Base-by-base conservation (phyloP, 805 yeast genomes). In the Cyberlindnera misumaiensis region DNA sequence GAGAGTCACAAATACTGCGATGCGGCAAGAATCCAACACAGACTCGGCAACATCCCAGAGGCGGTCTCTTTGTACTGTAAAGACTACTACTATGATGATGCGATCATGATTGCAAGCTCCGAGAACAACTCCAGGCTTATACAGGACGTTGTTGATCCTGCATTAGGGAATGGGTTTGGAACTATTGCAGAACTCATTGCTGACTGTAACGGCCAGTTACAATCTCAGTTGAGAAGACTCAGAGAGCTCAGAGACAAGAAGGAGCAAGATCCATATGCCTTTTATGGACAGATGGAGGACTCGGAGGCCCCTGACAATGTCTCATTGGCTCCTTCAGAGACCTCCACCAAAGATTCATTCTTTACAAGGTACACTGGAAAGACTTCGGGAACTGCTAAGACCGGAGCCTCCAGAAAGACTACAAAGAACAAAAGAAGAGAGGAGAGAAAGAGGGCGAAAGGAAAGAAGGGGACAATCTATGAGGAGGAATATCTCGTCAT, bases 331-430 rank as follows among this genome's bases (percentile, higher is more conserved):
- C 93, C 95, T 1, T 83, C 96, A 0, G 97, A 88, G 58, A 80
- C 95, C 0, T 86, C 97, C 0, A 85, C 95, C 0, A 83, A 85
- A 22, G 94, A 90, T 28, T 88, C 97, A 0, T 86, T 89, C 59
- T 85, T 87, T 65, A 93, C 99, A 1, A 74, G 95, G 56, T 93
- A 93, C 60, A 93, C 98, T 0, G 98, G 97, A 46, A 89, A 90
- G 62, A 89, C 97, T 1, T 71, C 83, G 1, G 96, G 96, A 17
- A 93, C 98, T 3, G 97, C 97, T 4, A 83, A 84, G 56, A 93
- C 98, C 0, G 97, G 97, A 22, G 97, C 93, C 3, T 81, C 96
- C 0, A 75, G 99, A 60, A 75, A 83, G 54, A 89, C 98, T 0
- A 75, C 94, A 6, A 93, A 93, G 64, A 93, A 93, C 61, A 77